Percentiles rank a stretch among this genome's conserved stretches.
phyloP scores from a whole-genome alignment of 441 rosid genomes.

The Eutrema salsugineum region DNA sequence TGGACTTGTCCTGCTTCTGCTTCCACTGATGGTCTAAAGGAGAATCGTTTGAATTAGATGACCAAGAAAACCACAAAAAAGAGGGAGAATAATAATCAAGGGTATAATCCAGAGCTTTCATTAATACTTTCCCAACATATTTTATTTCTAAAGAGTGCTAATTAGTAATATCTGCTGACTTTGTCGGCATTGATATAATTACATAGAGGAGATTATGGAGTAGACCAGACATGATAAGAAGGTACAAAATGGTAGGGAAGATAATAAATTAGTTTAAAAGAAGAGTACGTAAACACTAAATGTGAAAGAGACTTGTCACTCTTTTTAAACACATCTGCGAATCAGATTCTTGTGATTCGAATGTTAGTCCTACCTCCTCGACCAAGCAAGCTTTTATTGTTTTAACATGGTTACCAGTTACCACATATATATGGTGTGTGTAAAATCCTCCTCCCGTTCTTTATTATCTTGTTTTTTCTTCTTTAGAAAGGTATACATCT shows the following conservation, averaged over 20 bases:
- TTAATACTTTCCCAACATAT: not conserved
- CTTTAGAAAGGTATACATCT: no score
- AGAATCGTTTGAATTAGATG: not conserved
- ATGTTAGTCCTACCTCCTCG: not conserved
- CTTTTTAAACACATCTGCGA: not conserved
- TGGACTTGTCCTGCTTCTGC: conserved; percentile 44
- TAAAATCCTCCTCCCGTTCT: not conserved
- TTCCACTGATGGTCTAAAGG: not conserved
- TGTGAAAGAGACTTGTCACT: conserved; percentile 9
- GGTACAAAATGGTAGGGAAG: not conserved
- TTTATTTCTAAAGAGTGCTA: not conserved
- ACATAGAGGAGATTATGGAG: not conserved
- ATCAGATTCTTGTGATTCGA: not conserved
- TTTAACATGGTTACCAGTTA: not conserved
- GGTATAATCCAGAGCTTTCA: not conserved
- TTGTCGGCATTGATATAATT: not conserved
- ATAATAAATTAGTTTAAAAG: not conserved
- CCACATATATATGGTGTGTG: not conserved
- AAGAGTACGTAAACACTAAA: not conserved
- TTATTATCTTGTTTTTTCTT: no score
- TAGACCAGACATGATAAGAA: conserved; percentile 16
- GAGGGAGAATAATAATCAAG: not conserved
- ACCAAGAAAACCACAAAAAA: not conserved
- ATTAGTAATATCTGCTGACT: not conserved
- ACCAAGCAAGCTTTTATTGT: not conserved